Evolutionary conservation across 2,329 filamentous ascomycete species (phyloP).

Genomic region (Beauveria bassiana): DNA sequence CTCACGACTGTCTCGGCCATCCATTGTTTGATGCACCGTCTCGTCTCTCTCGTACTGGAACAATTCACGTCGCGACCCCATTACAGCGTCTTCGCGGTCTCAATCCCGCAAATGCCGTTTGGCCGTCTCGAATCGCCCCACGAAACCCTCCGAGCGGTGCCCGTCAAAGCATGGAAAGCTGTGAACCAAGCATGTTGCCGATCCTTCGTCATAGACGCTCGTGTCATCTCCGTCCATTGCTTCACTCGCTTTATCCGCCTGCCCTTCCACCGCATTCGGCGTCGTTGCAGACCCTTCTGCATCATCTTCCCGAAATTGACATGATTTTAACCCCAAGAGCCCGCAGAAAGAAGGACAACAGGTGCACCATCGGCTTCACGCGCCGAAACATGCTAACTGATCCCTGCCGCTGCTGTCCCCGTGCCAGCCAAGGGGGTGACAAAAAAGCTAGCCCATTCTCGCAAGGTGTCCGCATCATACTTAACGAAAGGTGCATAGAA

Average conservation of each 20-base stretch:
- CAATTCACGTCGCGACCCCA: background rate
- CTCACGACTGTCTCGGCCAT: background rate
- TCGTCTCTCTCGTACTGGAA: background rate
- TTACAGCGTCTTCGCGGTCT: background rate
- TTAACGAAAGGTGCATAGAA: no score
- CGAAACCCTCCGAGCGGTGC: background rate
- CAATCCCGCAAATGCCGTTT: background rate
- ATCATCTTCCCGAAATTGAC: no score
- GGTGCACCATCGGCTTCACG: background rate
- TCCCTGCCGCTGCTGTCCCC: background rate
- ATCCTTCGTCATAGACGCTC: background rate
- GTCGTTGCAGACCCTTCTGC: background rate
- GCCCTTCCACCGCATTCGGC: background rate
- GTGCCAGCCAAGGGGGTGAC: background rate
- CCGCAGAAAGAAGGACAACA: background rate
- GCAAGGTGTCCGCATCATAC: no score
- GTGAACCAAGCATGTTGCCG: background rate
- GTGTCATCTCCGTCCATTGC: background rate
- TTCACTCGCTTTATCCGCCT: background rate
- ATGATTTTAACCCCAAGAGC: no score
- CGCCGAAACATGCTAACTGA: background rate
- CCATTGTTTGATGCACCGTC: background rate
- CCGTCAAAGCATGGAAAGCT: background rate
- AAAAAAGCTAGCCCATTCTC: no score
- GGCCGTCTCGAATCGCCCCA: background rate